Base-by-base conservation (phyloP, 257 asterid genomes). In the Gentiana macrophylla region DNA sequence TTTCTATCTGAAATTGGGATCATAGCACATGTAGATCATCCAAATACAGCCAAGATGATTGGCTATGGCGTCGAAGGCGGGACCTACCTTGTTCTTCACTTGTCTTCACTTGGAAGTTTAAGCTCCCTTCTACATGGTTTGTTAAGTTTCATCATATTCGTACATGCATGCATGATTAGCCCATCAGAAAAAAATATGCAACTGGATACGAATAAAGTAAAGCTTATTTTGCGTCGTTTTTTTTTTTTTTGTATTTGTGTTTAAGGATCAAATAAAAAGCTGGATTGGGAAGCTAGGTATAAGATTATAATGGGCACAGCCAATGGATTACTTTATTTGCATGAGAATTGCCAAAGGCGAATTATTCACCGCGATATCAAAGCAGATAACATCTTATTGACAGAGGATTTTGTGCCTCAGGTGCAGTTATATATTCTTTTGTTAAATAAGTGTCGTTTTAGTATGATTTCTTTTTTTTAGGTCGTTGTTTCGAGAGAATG, bases 51-150 rank as follows among this genome's bases (percentile, higher is more conserved):
- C 10, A 82, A 70, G 71, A 69, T 84, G 90, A 53, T 84, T 66
- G 94, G 90, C 34, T 84, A 81, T 68, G 94, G 90, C 49, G 84
- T 77, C 57, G 88, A 84, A 63, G 88, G 94, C 56, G 91, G 94
- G 33, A 70, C 79, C 1, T 72, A 53, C 59, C 83, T 84, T 3
- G 72, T 84, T 59, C 91, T 84, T 12, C 68, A 81, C 62, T 60
- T 84, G 55, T 81, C 91, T 12, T 59, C 87, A 34, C 65, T 72
- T 3, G 94, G 94, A 60, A 84, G 91, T 60, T 72, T 84, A 69
- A 74, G 80, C 43, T 76, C 87, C 48, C 64, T 78, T n/a, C 91
- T 84, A 37, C 84, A 65, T 37, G 77, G 94, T 84, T 62, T 44
- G 72, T 66, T 35, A 37, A 24, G 24, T 24, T 24, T 24, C 24